Evolutionary conservation across 176 grass and related monocot genomes (phyloP), one percentile per base, ranked within the genome.

Genomic region (Oryza meridionalis): DNA sequence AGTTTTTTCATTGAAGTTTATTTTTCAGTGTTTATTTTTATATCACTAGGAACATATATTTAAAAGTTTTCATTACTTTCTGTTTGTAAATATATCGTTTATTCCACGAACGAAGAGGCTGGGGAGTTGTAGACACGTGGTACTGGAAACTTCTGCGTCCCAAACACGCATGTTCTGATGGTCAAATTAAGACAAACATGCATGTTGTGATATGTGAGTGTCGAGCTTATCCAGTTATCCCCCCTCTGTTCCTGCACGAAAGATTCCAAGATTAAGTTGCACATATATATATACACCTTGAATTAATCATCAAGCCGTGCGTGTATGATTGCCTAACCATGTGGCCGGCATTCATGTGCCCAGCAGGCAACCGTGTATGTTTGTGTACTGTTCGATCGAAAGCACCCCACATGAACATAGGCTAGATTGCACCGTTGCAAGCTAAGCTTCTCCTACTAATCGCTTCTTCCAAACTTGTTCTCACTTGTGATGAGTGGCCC

Each of bases 221-320:
- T 37, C 35, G 53, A 35, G 51, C 69, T 24, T 46, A 29, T n/a
- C n/a, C n/a, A n/a, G n/a, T n/a, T n/a, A n/a, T 12, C 11, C 4
- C 3, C 17, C 29, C 11, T 67, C 29, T 19, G 4, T 16, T 35
- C 43, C 73, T 67, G 9, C 19, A 12, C 81, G 43, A 19, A 67
- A 84, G 72, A 84, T 75, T 76, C 79, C 67, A 61, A 71, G 4
- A n/a, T 61, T 81, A 42, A 72, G 50, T 14, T 61, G 17, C 55
- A 65, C 5, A 10, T 46, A 82, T n/a, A n/a, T n/a, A n/a, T n/a
- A 63, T 7, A 1, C 37, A 8, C 38, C 16, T 73, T 10, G 6
- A 45, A n/a, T 14, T 73, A 64, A 82, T 73, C 69, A 71, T 65
- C 26, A 2, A 14, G 43, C 37, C 38, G 70, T 75, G 70, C 81